A percentile compares a stretch with the other conserved stretches of the same genome.
Conservation (phyloP, 176 grass and related monocot species). For the Oryza brachyantha region DNA sequence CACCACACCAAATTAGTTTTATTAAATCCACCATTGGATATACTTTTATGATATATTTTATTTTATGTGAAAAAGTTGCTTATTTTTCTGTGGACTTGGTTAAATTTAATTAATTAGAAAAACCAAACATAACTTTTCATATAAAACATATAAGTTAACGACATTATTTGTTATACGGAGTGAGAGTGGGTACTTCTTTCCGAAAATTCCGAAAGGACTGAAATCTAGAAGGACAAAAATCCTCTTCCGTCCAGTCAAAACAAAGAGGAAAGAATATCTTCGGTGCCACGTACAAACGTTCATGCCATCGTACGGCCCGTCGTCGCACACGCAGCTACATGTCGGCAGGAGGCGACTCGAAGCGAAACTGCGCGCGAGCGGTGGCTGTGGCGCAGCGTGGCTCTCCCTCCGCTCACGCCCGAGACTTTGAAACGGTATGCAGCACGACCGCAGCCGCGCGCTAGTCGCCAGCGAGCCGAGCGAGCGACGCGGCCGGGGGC, state of each 20-base stretch:
- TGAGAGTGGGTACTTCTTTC: not conserved
- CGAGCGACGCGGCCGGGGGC: not conserved
- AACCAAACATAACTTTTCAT: too few relatives aligned
- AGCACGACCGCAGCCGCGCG: not conserved
- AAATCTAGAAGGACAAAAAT: not conserved
- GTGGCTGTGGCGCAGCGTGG: not conserved
- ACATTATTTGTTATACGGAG: too few relatives aligned
- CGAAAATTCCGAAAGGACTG: not conserved
- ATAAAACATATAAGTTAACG: too few relatives aligned
- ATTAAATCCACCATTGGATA: too few relatives aligned
- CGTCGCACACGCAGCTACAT: not conserved
- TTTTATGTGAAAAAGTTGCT: too few relatives aligned
- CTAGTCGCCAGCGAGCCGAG: too few relatives aligned
- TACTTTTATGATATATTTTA: too few relatives aligned
- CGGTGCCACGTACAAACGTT: not conserved
- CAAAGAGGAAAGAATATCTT: not conserved
- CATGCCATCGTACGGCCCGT: not conserved
- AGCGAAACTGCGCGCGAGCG: not conserved
- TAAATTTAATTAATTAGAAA: too few relatives aligned
- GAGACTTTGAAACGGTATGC: conserved; percentile 47
- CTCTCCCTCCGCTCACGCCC: not conserved
- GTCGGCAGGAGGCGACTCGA: conserved; percentile 15
- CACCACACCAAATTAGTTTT: too few relatives aligned
- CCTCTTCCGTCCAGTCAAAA: not conserved
- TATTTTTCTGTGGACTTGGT: too few relatives aligned